These are phyloP conservation scores for Fistulinella prunicolor DNA, from an alignment of 768 basidiomycete species.

Conservation along the genomic window DNA sequence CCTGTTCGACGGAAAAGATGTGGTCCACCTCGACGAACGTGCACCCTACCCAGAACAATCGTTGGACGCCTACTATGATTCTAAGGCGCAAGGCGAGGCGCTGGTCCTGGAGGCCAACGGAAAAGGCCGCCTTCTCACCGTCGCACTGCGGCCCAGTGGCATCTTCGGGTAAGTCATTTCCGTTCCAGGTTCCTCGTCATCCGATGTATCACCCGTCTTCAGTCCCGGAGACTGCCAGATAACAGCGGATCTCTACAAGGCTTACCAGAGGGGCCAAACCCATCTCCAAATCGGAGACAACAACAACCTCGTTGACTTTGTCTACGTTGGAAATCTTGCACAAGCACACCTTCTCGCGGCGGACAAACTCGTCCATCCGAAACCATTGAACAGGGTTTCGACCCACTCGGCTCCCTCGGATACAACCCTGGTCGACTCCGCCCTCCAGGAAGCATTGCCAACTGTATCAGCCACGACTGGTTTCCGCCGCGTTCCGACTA, in stretches of 20 bases:
- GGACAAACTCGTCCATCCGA: constrained; percentile 66
- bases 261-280: constrained; percentile 80
- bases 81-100: constrained; percentile 86
- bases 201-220: background rate
- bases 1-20: constrained; percentile 77
- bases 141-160: constrained; percentile 87
- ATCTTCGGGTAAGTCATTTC: constrained; percentile 89
- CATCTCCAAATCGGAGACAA: constrained; percentile 94
- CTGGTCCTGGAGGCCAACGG: constrained; percentile 86
- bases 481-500: constrained; percentile 68
- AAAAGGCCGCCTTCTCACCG: constrained; percentile 78
- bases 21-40: constrained; percentile 88
- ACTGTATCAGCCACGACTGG: constrained; percentile 65
- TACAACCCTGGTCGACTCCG: constrained; percentile 39
- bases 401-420: constrained; percentile 22
- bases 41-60: constrained; percentile 66
- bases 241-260: constrained; percentile 75
- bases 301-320: constrained; percentile 92
- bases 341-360: constrained; percentile 89
- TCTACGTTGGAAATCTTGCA: constrained; percentile 94
- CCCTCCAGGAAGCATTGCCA: constrained; percentile 54
- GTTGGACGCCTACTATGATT: constrained; percentile 91
- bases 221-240: constrained; percentile 92
- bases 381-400: constrained; percentile 35
- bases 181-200: constrained; percentile 8